Evolutionary conservation across 352 stramenopile genomes (phyloP).

Genomic region (Phytophthora macrochlamydospora): DNA sequence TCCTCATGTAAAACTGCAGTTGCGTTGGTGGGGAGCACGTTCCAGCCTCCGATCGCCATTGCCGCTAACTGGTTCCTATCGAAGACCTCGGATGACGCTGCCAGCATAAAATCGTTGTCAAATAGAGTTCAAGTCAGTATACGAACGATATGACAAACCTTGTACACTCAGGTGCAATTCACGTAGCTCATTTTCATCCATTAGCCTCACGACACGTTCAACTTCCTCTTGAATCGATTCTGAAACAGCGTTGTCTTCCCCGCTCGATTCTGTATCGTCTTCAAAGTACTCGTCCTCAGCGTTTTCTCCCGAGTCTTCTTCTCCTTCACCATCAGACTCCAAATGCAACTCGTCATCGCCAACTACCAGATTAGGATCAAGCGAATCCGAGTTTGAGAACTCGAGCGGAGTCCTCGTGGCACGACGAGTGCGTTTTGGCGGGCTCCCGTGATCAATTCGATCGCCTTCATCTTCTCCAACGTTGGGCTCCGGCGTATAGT

Average conservation of each 20-base stretch:
- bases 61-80: slow-evolving; percentile 1
- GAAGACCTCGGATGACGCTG: slow-evolving; percentile 9
- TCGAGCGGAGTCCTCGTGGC: no score
- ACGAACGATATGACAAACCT: slow-evolving; percentile 5
- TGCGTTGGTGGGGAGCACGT: not conserved
- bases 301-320: slow-evolving; percentile 1
- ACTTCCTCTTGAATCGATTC: not conserved
- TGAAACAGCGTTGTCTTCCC: not conserved
- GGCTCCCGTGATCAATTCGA: no score
- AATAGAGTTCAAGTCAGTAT: slow-evolving; percentile 3
- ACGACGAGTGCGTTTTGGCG: no score
- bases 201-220: not conserved
- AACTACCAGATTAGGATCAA: not conserved
- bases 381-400: not conserved
- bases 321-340: slow-evolving; percentile 1
- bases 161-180: slow-evolving; percentile 6
- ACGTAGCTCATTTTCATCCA: not conserved
- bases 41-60: slow-evolving; percentile 6
- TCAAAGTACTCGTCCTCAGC: not conserved
- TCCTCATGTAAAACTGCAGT: not conserved
- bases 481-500: no score
- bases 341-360: not conserved
- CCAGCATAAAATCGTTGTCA: slow-evolving; percentile 11
- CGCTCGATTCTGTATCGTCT: slow-evolving; percentile 2
- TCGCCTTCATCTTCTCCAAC: no score